Conservation (phyloP, 352 stramenopile genomes). For the Thraustochytrium sp. region DNA sequence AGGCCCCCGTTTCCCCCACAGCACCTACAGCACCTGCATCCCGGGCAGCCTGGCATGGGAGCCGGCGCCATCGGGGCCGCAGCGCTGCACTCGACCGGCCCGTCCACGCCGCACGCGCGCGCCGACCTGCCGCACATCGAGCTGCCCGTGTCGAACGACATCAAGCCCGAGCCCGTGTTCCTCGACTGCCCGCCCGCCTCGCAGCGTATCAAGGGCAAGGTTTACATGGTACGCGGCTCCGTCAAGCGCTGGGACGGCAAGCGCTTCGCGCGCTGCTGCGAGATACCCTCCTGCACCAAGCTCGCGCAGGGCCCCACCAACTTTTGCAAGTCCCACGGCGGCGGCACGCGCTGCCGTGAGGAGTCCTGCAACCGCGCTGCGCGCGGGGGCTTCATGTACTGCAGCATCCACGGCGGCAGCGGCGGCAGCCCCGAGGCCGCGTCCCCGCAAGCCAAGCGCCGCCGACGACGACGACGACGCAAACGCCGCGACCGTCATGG, state of each 20-base stretch:
- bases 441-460: neutral
- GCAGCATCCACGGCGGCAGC: neutral
- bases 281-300: conserved; percentile 8
- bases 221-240: conserved; percentile 18
- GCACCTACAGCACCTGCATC: neutral
- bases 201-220: conserved; percentile 9
- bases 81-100: neutral
- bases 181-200: neutral
- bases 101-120: neutral
- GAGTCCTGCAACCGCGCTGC: conserved; percentile 20
- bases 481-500: neutral
- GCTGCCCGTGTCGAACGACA: neutral
- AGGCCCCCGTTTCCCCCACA: no score
- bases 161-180: conserved; percentile 29
- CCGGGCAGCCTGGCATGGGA: neutral
- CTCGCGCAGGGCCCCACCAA: conserved; percentile 39
- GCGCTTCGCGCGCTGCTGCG: conserved; percentile 32
- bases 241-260: conserved; percentile 40
- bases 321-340: conserved; percentile 42
- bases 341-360: neutral
- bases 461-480: neutral
- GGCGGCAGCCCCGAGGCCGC: neutral
- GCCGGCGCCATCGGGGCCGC: no score
- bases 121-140: neutral
- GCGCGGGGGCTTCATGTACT: conserved; percentile 20